Conservation (phyloP, 371 early-diverging fungal genomes). For the Mucor racemosus region DNA sequence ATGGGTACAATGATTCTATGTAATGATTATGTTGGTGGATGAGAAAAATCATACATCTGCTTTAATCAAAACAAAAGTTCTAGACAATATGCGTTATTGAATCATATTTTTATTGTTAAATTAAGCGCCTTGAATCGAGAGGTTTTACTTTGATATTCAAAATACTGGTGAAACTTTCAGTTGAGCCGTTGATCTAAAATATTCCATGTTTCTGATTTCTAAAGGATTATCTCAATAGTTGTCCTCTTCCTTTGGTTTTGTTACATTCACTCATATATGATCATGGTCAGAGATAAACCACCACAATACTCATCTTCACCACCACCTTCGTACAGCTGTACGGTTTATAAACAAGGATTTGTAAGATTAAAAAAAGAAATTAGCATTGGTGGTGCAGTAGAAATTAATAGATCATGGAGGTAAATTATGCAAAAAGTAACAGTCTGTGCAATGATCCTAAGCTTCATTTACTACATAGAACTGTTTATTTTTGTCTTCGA, state of each 20-base stretch:
- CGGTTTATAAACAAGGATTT: conserved; percentile 43
- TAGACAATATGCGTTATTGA: too few relatives aligned
- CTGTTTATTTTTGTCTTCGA: conserved; percentile 16
- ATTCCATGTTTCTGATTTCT: neutral
- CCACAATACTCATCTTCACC: conserved; percentile 3
- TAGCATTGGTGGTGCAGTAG: neutral
- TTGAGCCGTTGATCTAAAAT: neutral
- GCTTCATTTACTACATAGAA: neutral
- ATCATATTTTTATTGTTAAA: too few relatives aligned
- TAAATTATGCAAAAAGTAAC: conserved; percentile 13
- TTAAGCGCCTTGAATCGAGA: neutral
- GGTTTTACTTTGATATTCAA: neutral
- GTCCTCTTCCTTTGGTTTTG: neutral
- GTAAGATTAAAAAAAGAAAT: conserved; percentile 39
- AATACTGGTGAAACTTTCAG: neutral
- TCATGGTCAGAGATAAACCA: neutral
- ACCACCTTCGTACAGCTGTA: conserved; percentile 38
- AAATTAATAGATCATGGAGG: conserved; percentile 39
- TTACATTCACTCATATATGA: neutral
- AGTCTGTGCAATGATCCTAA: neutral
- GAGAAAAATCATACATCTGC: too few relatives aligned
- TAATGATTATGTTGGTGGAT: too few relatives aligned
- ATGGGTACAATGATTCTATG: too few relatives aligned
- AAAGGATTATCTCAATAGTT: neutral
- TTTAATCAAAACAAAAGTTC: too few relatives aligned